These are phyloP conservation scores for Fraxinus quadrangulata DNA, from an alignment of 257 asterid species.

Conservation along the genomic window DNA sequence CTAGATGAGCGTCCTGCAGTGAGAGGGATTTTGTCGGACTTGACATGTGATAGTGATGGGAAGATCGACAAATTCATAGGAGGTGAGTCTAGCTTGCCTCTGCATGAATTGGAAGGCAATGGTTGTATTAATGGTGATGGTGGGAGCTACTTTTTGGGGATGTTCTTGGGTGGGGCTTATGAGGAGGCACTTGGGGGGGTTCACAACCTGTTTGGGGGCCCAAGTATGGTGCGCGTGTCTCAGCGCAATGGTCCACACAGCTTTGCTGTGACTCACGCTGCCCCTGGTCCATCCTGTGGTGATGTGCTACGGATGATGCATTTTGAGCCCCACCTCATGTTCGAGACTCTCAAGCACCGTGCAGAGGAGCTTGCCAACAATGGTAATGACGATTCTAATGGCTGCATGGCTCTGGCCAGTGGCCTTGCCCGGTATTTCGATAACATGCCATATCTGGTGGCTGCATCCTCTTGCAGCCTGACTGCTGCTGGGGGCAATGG, in stretches of 20 bases:
- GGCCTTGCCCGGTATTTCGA: constrained; percentile 38
- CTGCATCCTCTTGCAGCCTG: constrained; percentile 35
- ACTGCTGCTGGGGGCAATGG: constrained; percentile 33
- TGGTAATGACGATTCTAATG: constrained; percentile 20
- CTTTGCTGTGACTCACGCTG: constrained; percentile 55
- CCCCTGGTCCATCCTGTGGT: constrained; percentile 57
- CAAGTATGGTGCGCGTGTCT: constrained; percentile 53
- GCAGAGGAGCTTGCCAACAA: constrained; percentile 44
- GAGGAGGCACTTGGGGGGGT: constrained; percentile 73
- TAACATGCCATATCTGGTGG: constrained; percentile 61
- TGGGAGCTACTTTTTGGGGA: constrained; percentile 52
- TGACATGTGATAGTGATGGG: constrained; percentile 68
- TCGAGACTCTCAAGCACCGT: constrained; percentile 57
- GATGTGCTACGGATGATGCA: constrained; percentile 69
- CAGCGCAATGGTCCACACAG: constrained; percentile 62
- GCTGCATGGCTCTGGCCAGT: constrained; percentile 25
- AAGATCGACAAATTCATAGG: constrained; percentile 57
- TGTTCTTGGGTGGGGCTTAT: constrained; percentile 79
- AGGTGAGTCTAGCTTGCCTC: constrained; percentile 59
- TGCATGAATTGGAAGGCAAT: constrained; percentile 46
- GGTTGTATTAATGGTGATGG: constrained; percentile 25
- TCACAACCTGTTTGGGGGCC: constrained; percentile 73
- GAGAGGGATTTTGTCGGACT: constrained; percentile 54
- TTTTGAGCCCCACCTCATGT: constrained; percentile 69
- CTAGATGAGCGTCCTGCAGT: constrained; percentile 47